These are phyloP conservation scores for Citrus mangshanensis DNA, from an alignment of 345 rosid species.

Conservation along the genomic window DNA sequence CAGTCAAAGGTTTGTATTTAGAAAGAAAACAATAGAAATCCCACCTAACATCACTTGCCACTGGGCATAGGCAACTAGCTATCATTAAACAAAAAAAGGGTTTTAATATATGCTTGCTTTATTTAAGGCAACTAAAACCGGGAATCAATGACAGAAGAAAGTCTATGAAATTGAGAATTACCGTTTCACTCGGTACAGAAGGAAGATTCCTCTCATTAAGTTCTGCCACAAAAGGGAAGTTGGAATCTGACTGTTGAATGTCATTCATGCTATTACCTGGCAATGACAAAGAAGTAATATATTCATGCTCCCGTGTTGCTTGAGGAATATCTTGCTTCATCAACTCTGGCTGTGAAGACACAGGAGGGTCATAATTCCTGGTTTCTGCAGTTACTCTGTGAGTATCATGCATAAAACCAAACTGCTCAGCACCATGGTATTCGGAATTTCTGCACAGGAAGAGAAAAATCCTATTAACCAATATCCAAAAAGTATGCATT, in stretches of 20 bases:
- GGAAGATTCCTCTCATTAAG: conserved; percentile 25
- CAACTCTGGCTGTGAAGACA: conserved; percentile 18
- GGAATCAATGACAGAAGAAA: conserved; percentile 2
- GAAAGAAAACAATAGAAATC: neutral
- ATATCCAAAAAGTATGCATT: neutral
- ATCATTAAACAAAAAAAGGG: neutral
- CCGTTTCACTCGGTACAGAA: conserved; percentile 28
- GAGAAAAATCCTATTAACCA: neutral
- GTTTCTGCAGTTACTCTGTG: conserved; percentile 15
- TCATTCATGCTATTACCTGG: conserved; percentile 22
- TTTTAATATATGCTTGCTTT: neutral
- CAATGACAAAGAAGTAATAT: conserved; percentile 1
- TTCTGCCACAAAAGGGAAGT: conserved; percentile 12
- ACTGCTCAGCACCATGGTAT: conserved; percentile 15
- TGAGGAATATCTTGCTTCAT: conserved; percentile 19
- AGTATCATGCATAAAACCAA: conserved; percentile 20
- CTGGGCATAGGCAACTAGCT: neutral
- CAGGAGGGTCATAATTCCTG: conserved; percentile 16
- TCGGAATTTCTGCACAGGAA: conserved; percentile 28
- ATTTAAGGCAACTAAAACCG: neutral
- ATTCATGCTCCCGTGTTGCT: conserved; percentile 13
- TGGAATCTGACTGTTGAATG: conserved; percentile 12
- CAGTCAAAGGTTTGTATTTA: neutral
- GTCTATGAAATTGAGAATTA: conserved; percentile 5
- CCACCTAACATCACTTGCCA: neutral